Base-by-base conservation (phyloP, 441 rosid species). In the Gossypium schwendimanii region DNA sequence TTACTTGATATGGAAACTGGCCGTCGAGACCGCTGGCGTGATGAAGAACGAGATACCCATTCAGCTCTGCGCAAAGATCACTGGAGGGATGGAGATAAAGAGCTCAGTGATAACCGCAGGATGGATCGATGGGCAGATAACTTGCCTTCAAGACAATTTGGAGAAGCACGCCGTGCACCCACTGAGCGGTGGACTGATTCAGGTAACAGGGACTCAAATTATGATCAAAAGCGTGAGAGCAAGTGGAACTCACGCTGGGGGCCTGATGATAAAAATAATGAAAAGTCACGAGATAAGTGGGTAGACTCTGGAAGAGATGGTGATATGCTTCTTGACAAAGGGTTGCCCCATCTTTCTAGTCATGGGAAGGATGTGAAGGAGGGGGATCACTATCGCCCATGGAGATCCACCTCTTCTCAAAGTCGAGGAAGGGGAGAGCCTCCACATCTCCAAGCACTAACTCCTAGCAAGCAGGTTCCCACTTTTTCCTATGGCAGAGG, bases 181-280 rank as follows among this genome's bases (percentile, higher is more conserved):
- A 78, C 88, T 8, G 98, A 91, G 80, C 88, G 90, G 53, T 87
- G 97, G 92, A 81, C 83, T 76, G 98, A 96, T 79, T 84, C 88
- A 33, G 83, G 84, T 73, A 90, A 83, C 84, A 89, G 83, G 86
- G 98, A 91, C 64, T 73, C 84, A 72, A 89, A 70, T 63, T 69
- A 88, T 77, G 97, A 91, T 69, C 98, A 89, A 83, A 86, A 92
- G 49, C 94, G 98, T 23, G 99, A 93, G 83, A 92, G 91, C 87
- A 96, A 92, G 86, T 96, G 99, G 98, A 96, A 88, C 85, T 84
- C 97, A 49, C 94, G 97, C 73, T 93, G 99, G 97, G 98, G 99
- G 0, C 99, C 97, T 80, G 94, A 85, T 70, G 88, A 85, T 60
- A 93, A 87, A 79, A 97, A 84, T 63, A 63, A 75, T 54, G 94